These are phyloP conservation scores for Stevia rebaudiana DNA, from an alignment of 140 eudicot species.

Conservation along the genomic window DNA sequence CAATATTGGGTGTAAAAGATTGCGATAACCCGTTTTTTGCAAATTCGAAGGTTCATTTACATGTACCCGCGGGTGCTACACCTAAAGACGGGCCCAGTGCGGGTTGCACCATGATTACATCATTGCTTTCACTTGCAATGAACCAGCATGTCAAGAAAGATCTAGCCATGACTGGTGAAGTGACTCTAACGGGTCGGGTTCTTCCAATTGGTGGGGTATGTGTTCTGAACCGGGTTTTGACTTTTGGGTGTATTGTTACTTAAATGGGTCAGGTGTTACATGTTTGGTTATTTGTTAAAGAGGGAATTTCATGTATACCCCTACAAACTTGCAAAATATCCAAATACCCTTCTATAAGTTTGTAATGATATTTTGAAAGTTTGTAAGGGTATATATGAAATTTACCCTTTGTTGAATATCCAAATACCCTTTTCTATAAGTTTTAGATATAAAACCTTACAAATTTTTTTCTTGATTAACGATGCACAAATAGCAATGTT, in stretches of 20 bases:
- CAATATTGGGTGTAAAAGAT: constrained; percentile 56
- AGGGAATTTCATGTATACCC: no score
- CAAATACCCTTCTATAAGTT: no score
- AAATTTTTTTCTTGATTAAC: neutral
- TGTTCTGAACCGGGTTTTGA: constrained; percentile 3
- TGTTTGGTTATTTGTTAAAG: neutral
- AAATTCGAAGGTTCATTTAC: constrained; percentile 86
- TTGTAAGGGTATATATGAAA: no score
- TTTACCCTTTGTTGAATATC: no score
- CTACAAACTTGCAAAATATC: no score
- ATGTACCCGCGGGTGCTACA: constrained; percentile 97
- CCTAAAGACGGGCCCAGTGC: constrained; percentile 28
- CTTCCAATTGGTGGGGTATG: constrained; percentile 99
- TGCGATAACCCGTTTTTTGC: constrained; percentile 52
- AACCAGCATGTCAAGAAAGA: constrained; percentile 39
- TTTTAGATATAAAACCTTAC: neutral
- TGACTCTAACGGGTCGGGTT: constrained; percentile 78
- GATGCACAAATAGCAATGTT: neutral
- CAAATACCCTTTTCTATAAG: neutral
- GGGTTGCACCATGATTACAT: constrained; percentile 17
- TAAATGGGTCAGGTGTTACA: neutral
- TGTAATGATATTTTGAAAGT: no score
- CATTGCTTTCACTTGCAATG: constrained; percentile 16
- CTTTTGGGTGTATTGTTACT: neutral
- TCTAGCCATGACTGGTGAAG: constrained; percentile 97